Evolutionary conservation across 2,329 filamentous ascomycete species (phyloP).

Genomic region (Claviceps pazoutovae): DNA sequence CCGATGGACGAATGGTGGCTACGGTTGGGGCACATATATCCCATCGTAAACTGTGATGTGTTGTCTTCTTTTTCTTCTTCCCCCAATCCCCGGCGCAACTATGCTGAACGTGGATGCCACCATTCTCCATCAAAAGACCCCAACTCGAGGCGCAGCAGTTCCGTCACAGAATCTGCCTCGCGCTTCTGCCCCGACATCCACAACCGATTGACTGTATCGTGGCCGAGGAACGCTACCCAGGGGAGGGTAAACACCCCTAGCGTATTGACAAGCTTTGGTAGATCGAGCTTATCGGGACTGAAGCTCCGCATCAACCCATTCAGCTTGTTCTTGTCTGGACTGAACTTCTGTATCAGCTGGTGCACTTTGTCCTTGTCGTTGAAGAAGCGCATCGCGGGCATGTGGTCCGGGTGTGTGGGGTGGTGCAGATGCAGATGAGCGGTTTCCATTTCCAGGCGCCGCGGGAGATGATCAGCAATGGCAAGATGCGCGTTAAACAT

Average conservation of each 20-base stretch:
- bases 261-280: slow-evolving; percentile 11
- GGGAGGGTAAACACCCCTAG: slow-evolving; percentile 19
- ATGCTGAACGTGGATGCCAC: no score
- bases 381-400: slow-evolving; percentile 34
- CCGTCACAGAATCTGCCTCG: slow-evolving; percentile 27
- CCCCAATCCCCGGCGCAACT: no score
- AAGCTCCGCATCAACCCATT: slow-evolving; percentile 15
- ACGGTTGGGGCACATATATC: no score
- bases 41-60: no score
- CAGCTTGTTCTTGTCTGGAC: slow-evolving; percentile 15
- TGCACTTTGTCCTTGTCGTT: slow-evolving; percentile 18
- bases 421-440: slow-evolving; percentile 43
- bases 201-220: slow-evolving; percentile 35
- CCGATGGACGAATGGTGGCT: background rate
- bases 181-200: slow-evolving; percentile 24
- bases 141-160: slow-evolving; percentile 24
- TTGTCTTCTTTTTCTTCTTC: background rate
- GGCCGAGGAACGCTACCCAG: slow-evolving; percentile 26
- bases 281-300: slow-evolving; percentile 12
- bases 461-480: slow-evolving; percentile 26
- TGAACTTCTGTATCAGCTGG: slow-evolving; percentile 13
- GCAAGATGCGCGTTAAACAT: slow-evolving; percentile 40
- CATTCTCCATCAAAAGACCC: slow-evolving; percentile 9
- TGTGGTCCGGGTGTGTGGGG: slow-evolving; percentile 34
- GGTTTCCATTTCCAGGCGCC: slow-evolving; percentile 27